A percentile compares a stretch with the other conserved stretches of the same genome.
phyloP scores from a whole-genome alignment of 1,139 yeast genomes.

The Scheffersomyces cryptocercus region DNA sequence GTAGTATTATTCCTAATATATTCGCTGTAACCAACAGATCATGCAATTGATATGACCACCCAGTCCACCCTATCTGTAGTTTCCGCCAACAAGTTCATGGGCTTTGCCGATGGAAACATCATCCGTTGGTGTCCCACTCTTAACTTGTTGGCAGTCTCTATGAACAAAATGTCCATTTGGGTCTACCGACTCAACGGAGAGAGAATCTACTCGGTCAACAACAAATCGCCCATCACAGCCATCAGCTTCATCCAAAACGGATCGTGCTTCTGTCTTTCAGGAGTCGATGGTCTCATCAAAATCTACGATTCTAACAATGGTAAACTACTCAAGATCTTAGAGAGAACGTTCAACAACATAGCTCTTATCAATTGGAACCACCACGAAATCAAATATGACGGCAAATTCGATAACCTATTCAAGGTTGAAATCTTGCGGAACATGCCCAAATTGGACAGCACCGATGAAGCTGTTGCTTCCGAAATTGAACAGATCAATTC shows the following conservation, averaged over 20 bases:
- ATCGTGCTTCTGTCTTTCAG: slow-evolving; percentile 44
- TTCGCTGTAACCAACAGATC: too few species aligned
- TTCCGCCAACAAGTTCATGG: slow-evolving; percentile 28
- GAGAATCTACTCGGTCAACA: slow-evolving; percentile 51
- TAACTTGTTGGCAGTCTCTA: slow-evolving; percentile 52
- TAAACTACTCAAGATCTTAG: slow-evolving; percentile 28
- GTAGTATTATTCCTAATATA: too few species aligned
- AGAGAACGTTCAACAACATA: slow-evolving; percentile 18
- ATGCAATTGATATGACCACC: not conserved
- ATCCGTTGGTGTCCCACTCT: slow-evolving; percentile 59
- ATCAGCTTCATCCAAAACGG: slow-evolving; percentile 42
- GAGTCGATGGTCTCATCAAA: slow-evolving; percentile 45
- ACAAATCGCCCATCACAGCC: slow-evolving; percentile 32
- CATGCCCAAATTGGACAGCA: slow-evolving; percentile 26
- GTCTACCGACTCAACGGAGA: slow-evolving; percentile 58
- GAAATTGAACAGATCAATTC: slow-evolving; percentile 6
- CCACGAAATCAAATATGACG: slow-evolving; percentile 3
- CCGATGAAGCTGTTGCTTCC: slow-evolving; percentile 7
- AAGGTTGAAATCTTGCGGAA: slow-evolving; percentile 25
- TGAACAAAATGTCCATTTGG: slow-evolving; percentile 50
- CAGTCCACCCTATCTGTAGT: not conserved
- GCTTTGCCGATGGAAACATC: slow-evolving; percentile 42
- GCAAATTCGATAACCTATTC: slow-evolving; percentile 20
- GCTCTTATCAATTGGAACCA: slow-evolving; percentile 27
- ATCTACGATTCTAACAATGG: slow-evolving; percentile 55